Percentiles rank a stretch among this genome's conserved stretches.
phyloP scores from a whole-genome alignment of 352 stramenopile species.

The Phytophthora citrophthora region DNA sequence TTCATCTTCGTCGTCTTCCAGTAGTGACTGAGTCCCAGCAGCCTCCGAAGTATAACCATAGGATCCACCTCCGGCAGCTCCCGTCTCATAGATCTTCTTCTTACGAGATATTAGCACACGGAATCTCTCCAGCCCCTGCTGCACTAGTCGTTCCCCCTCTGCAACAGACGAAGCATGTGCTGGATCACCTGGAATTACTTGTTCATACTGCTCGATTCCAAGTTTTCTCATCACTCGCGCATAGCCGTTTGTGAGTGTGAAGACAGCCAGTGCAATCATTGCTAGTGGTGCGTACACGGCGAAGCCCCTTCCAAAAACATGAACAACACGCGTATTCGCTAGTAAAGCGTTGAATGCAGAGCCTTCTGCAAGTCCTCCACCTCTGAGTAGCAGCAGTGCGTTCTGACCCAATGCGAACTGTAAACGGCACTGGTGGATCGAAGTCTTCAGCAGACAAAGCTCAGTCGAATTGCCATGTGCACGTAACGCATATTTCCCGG shows the following conservation, averaged over 20 bases:
- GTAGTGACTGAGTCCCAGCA: conserved; percentile 26
- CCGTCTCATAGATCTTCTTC: conserved; percentile 42
- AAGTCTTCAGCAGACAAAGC: conserved; percentile 62
- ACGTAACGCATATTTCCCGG: conserved; percentile 57
- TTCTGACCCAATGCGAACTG: conserved; percentile 80
- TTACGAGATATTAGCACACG: conserved; percentile 39
- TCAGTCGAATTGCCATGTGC: conserved; percentile 65
- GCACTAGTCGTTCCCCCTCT: conserved; percentile 57
- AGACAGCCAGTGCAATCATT: conserved; percentile 57
- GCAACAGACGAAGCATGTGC: conserved; percentile 47
- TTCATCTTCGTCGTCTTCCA: conserved; percentile 24
- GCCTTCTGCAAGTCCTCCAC: conserved; percentile 39
- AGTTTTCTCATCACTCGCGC: conserved; percentile 55
- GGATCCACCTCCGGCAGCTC: conserved; percentile 19
- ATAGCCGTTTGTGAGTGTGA: conserved; percentile 61
- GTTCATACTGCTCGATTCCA: conserved; percentile 77
- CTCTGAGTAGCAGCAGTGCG: conserved; percentile 62
- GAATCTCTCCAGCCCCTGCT: conserved; percentile 57
- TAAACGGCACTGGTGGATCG: conserved; percentile 68
- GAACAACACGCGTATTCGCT: conserved; percentile 59
- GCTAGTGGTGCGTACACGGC: conserved; percentile 61
- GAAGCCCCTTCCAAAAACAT: conserved; percentile 62
- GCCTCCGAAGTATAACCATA: conserved; percentile 42
- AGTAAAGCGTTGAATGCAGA: conserved; percentile 70
- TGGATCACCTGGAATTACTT: conserved; percentile 43